These are phyloP conservation scores for Globisporangium iwayamae DNA, from an alignment of 352 stramenopile species.

Conservation along the genomic window DNA sequence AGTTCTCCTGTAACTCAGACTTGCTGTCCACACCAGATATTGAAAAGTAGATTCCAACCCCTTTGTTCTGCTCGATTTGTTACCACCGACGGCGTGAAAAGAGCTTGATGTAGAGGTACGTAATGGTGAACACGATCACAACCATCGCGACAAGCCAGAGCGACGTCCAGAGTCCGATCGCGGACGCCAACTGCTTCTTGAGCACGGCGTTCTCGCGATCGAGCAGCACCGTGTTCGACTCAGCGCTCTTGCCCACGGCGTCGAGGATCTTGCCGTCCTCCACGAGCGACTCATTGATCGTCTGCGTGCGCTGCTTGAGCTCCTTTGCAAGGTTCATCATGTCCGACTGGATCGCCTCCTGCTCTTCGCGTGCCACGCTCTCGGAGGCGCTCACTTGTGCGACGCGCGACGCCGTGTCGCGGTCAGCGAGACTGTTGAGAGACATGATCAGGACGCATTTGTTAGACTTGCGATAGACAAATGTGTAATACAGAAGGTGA, in stretches of 20 bases:
- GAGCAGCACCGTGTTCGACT: conserved; percentile 58
- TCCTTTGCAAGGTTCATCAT: conserved; percentile 71
- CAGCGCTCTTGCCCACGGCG: conserved; percentile 61
- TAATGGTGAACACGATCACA: conserved; percentile 60
- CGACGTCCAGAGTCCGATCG: conserved; percentile 75
- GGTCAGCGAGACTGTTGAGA: conserved; percentile 32
- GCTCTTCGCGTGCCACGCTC: conserved; percentile 47
- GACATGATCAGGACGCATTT: background rate
- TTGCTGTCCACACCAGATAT: too few relatives aligned
- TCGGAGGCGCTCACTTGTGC: conserved; percentile 34
- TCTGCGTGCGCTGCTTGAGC: conserved; percentile 71
- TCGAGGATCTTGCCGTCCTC: conserved; percentile 78
- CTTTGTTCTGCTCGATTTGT: background rate
- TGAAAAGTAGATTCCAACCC: too few relatives aligned
- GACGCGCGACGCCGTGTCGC: conserved; percentile 15
- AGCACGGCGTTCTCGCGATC: conserved; percentile 60
- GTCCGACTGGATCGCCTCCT: conserved; percentile 68
- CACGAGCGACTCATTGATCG: conserved; percentile 64
- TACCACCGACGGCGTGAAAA: conserved; percentile 57
- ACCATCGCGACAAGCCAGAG: conserved; percentile 60
- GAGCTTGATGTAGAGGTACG: conserved; percentile 80
- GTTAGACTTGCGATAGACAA: too few relatives aligned
- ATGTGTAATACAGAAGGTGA: background rate
- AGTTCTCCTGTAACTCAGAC: background rate
- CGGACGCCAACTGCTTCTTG: conserved; percentile 61